Evolutionary conservation across 2,329 filamentous ascomycete species (phyloP), one percentile per base, ranked within the genome.

Genomic region (Metarhizium rileyi): DNA sequence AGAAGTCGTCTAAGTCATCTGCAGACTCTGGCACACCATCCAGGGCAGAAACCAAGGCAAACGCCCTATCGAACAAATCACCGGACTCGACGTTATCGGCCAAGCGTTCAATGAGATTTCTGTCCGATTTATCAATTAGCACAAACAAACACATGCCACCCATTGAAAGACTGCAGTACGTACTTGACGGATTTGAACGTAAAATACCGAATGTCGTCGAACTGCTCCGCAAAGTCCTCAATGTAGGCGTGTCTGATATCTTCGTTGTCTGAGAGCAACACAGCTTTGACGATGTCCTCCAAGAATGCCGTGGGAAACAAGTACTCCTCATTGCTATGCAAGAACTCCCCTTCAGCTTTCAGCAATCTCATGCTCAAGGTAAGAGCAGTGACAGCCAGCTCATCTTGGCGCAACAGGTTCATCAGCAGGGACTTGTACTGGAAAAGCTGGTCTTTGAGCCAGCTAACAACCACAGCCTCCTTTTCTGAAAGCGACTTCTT

Each of bases 171-270:
- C 16, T 20, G 5, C 9, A 9, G 3, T 16, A 73, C 82, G 58
- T 77, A 88, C 84, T 79, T 79, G 57, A 95, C 72, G 14, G 80
- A 78, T 59, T 83, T 76, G 62, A 95, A 87, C 0, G 89, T 88
- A 65, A 86, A 89, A 65, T 84, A 95, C 55, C 88, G 78, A 52
- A 96, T 75, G 65, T 97, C 93, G 60, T 93, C 86, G 62, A 84
- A 90, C 64, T 84, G 76, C 63, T 87, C 83, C 46, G 90, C 74
- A 63, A 83, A 96, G 56, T 88, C 88, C 51, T 87, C 78, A 25
- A 85, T 73, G 55, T 91, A 96, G 49, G 88, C 83, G 44, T 80
- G 74, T 46, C 82, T 77, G n/a, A 84, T 72, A 33, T 77, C 74
- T 36, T 80, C 76, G 40, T 78, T 72, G 26, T 73, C 71, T 5